phyloP scores from a whole-genome alignment of 208 protist genomes.

The Blechomonas ayalai region DNA sequence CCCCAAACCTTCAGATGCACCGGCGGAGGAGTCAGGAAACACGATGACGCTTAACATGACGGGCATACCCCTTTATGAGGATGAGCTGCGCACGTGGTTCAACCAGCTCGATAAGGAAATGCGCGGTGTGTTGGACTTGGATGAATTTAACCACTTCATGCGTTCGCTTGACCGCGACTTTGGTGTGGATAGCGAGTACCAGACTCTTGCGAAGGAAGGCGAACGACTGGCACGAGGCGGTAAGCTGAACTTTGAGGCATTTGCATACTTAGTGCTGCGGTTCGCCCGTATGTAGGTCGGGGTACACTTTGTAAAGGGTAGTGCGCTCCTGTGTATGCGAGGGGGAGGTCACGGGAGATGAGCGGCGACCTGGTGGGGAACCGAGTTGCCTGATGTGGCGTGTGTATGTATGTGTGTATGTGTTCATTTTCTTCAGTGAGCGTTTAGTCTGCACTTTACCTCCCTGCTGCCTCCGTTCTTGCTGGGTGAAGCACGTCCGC shows the following conservation, averaged over 20 bases:
- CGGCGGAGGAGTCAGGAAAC: slow-evolving; percentile 15
- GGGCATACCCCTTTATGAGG: slow-evolving; percentile 47
- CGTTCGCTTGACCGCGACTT: slow-evolving; percentile 50
- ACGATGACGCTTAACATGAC: slow-evolving; percentile 38
- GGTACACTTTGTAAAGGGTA: no score
- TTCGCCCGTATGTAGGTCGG: slow-evolving; percentile 33
- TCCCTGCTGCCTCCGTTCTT: no score
- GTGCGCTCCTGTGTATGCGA: no score
- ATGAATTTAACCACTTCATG: slow-evolving; percentile 37
- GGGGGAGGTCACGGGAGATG: neutral
- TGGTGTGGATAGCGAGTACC: slow-evolving; percentile 36
- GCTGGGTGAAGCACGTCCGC: no score
- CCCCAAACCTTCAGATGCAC: no score
- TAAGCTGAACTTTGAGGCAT: slow-evolving; percentile 61
- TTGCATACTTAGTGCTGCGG: slow-evolving; percentile 67
- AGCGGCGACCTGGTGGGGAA: no score
- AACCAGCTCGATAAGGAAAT: slow-evolving; percentile 31
- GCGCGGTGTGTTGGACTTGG: slow-evolving; percentile 22
- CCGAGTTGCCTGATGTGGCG: no score
- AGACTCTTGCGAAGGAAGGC: slow-evolving; percentile 30
- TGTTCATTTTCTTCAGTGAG: no score
- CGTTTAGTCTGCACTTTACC: no score
- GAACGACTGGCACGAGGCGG: slow-evolving; percentile 35
- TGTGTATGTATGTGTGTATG: no score
- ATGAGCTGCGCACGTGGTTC: slow-evolving; percentile 65